These are phyloP conservation scores for Beta lomatogona DNA, from an alignment of 179 eudicot species.

Conservation along the genomic window DNA sequence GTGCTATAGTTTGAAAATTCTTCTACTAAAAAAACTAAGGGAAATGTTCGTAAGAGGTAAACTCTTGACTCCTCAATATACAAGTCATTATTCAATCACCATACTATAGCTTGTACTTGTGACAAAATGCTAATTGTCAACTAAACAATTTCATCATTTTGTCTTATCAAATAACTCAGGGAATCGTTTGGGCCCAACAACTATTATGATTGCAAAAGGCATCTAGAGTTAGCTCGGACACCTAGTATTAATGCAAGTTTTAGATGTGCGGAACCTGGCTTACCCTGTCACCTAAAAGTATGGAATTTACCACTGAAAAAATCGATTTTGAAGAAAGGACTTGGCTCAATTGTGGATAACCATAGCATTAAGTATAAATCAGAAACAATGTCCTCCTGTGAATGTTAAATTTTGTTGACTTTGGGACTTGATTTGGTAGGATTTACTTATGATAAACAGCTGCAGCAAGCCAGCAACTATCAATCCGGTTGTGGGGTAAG, in stretches of 20 bases:
- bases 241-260: neutral
- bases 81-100: no score
- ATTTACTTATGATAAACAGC: neutral
- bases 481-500: neutral
- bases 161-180: no score
- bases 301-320: neutral
- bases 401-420: neutral
- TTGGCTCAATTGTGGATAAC: neutral
- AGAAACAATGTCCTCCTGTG: neutral
- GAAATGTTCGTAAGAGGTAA: no score
- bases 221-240: neutral
- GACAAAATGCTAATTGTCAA: no score
- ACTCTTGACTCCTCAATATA: no score
- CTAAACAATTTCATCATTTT: no score
- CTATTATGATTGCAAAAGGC: neutral
- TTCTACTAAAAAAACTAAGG: no score
- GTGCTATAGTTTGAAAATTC: no score
- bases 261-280: neutral
- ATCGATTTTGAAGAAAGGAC: neutral
- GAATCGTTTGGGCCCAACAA: no score
- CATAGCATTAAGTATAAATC: neutral
- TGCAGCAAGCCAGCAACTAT: neutral
- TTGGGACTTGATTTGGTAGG: neutral
- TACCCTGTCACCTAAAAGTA: neutral
- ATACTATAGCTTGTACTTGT: no score